Evolutionary conservation across 768 basidiomycete species (phyloP).

Genomic region (Podaxis rugospora): DNA sequence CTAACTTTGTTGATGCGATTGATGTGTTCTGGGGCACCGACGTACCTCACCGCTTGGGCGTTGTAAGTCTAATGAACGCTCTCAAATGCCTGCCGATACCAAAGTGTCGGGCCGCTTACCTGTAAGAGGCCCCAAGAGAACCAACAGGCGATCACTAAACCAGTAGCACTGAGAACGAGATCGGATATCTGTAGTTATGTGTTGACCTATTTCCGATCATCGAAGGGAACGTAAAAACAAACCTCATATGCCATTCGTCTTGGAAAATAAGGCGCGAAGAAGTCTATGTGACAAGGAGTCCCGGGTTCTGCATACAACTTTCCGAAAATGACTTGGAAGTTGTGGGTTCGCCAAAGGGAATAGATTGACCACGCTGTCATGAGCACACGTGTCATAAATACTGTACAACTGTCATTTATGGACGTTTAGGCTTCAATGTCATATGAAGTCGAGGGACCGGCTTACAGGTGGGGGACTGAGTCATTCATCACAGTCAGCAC

Average conservation of each 20-base stretch:
- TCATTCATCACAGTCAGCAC: conserved; percentile 43
- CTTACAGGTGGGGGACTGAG: conserved; percentile 53
- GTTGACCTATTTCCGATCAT: background rate
- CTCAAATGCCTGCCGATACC: background rate
- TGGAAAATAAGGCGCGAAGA: conserved; percentile 42
- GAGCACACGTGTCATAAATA: conserved; percentile 41
- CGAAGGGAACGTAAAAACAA: background rate
- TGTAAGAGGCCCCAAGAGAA: conserved; percentile 44
- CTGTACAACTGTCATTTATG: conserved; percentile 34
- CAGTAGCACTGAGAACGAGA: conserved; percentile 39
- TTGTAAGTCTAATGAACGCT: conserved; percentile 33
- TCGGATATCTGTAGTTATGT: conserved; percentile 41
- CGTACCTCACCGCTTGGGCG: conserved; percentile 42
- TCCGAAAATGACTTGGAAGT: conserved; percentile 27
- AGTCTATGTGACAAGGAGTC: conserved; percentile 45
- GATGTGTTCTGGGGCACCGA: conserved; percentile 49
- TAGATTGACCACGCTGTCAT: conserved; percentile 49
- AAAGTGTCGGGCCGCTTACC: conserved; percentile 20
- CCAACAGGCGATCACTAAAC: conserved; percentile 34
- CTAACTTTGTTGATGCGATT: conserved; percentile 40
- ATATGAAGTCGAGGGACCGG: background rate
- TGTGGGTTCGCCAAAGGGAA: conserved; percentile 40
- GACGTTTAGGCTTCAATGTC: background rate
- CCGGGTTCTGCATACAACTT: conserved; percentile 32
- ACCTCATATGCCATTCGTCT: conserved; percentile 41